These are phyloP conservation scores for Elsinoe arachidis DNA, from an alignment of 2,329 filamentous ascomycete species.

Conservation along the genomic window DNA sequence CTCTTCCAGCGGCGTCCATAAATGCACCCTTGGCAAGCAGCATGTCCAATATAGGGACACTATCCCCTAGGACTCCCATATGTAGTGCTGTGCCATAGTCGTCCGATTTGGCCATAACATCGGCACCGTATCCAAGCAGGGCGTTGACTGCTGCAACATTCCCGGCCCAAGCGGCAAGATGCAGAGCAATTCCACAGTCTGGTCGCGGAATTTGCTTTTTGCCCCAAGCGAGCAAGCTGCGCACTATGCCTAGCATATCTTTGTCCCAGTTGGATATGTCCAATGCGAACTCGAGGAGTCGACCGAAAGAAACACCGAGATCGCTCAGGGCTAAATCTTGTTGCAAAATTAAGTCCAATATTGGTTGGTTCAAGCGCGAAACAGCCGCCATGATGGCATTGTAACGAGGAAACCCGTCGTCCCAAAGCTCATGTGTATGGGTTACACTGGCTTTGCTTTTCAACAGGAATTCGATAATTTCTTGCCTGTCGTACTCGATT, in stretches of 20 bases:
- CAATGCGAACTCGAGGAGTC: neutral
- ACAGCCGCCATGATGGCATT: neutral
- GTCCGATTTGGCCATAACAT: neutral
- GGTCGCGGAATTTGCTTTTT: neutral
- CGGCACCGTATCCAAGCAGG: neutral
- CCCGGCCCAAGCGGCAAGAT: conserved; percentile 17
- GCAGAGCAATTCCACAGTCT: conserved; percentile 19
- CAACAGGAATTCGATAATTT: conserved; percentile 16
- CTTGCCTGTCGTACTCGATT: neutral
- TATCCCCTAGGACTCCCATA: neutral
- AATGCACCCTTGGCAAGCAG: neutral
- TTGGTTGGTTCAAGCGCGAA: neutral
- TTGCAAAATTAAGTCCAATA: neutral
- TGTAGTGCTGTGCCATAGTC: neutral
- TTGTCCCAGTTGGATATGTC: neutral
- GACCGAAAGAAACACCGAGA: neutral
- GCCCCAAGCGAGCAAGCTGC: neutral
- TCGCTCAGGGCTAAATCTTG: neutral
- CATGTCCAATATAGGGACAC: neutral
- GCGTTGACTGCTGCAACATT: conserved; percentile 11
- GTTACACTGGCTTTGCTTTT: conserved; percentile 16
- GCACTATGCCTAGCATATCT: neutral
- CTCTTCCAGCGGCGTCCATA: neutral
- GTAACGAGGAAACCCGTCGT: neutral
- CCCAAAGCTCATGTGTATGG: neutral